phyloP scores from a whole-genome alignment of 257 asterid genomes.

The Thymus quinquecostatus region DNA sequence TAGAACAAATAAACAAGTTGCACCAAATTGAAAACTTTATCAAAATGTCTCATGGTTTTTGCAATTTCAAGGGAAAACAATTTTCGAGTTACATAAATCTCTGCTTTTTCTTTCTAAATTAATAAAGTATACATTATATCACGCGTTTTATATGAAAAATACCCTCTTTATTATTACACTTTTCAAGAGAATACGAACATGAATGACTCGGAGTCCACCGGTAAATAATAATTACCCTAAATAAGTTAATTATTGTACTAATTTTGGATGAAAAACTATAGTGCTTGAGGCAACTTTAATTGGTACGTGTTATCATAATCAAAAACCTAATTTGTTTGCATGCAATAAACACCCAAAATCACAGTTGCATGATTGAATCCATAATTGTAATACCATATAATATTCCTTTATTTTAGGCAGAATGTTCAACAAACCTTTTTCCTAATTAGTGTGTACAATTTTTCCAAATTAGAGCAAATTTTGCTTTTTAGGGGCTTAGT shows the following conservation, averaged over 20 bases:
- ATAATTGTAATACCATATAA: not conserved
- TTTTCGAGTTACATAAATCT: not conserved
- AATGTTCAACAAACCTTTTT: slow-evolving; percentile 6
- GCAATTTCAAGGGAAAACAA: not conserved
- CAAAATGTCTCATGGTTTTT: not conserved
- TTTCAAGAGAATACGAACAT: too few species aligned
- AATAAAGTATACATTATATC: not conserved
- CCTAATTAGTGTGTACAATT: slow-evolving; percentile 15
- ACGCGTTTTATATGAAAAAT: not conserved
- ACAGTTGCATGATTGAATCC: slow-evolving; percentile 9
- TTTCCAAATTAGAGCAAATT: slow-evolving; percentile 10
- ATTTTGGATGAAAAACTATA: not conserved
- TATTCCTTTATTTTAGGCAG: not conserved
- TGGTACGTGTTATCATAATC: not conserved
- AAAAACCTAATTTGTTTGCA: slow-evolving; percentile 8
- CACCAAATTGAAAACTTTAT: not conserved
- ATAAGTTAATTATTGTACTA: not conserved
- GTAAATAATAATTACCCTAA: too few species aligned
- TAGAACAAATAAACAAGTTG: not conserved
- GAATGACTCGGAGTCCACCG: too few species aligned
- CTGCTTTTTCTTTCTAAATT: not conserved
- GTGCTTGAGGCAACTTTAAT: not conserved
- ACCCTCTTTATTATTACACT: too few species aligned
- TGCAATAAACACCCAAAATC: not conserved
- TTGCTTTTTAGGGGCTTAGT: not conserved